These are phyloP conservation scores for Trichoderma asperellum DNA, from an alignment of 2,329 filamentous ascomycete genomes.

Conservation along the genomic window DNA sequence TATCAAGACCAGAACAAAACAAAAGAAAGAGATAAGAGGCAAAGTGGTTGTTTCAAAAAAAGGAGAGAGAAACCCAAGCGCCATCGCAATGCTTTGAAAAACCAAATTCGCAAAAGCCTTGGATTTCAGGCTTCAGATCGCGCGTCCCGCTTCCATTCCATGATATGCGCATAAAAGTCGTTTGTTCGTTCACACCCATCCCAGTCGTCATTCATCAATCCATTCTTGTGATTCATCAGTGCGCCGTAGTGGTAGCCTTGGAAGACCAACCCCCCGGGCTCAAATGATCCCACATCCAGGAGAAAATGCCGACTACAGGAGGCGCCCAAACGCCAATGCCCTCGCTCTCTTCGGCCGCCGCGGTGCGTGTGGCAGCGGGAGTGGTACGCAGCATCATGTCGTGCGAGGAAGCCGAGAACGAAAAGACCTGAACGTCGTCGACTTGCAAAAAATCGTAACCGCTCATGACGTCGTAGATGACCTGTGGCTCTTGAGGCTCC, in stretches of 20 bases:
- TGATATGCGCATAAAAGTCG: background rate
- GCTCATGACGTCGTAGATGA: slow-evolving; percentile 25
- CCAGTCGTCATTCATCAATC: background rate
- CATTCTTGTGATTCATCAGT: background rate
- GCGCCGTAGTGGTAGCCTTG: slow-evolving; percentile 8
- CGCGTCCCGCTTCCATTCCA: background rate
- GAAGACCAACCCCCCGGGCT: slow-evolving; percentile 2
- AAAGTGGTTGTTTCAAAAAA: slow-evolving; percentile 17
- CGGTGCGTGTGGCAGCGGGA: background rate
- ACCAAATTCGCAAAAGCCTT: background rate
- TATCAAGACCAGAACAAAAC: background rate
- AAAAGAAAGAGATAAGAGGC: slow-evolving; percentile 18
- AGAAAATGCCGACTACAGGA: slow-evolving; percentile 28
- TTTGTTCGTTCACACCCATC: background rate
- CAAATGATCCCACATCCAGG: slow-evolving; percentile 29
- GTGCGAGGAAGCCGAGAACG: slow-evolving; percentile 23
- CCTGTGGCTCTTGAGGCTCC: slow-evolving; percentile 28
- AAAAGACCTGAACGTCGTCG: slow-evolving; percentile 28
- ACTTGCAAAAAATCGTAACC: slow-evolving; percentile 28
- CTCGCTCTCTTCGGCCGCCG: slow-evolving; percentile 24
- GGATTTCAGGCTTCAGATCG: background rate
- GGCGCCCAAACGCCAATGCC: slow-evolving; percentile 27
- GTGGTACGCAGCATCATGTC: slow-evolving; percentile 18
- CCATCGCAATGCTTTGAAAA: slow-evolving; percentile 21
- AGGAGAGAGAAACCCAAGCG: slow-evolving; percentile 10